phyloP scores from a whole-genome alignment of 225 moss, liverwort and hornwort species.

The Straminergon stramineum region DNA sequence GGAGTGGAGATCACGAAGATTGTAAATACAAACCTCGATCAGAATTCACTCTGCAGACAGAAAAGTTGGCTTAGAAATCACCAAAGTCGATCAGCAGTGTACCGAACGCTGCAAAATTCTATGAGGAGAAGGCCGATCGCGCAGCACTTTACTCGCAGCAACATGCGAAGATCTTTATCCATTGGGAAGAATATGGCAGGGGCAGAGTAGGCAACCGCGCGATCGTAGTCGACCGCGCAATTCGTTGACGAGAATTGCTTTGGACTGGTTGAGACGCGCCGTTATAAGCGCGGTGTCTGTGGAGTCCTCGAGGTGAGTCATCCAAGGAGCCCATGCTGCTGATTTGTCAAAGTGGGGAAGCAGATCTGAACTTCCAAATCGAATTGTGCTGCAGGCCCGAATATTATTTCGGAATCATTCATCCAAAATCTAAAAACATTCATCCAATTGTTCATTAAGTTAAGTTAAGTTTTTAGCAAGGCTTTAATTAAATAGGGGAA shows the following conservation, averaged over 20 bases:
- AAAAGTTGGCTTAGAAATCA: neutral
- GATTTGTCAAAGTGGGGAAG: slow-evolving; percentile 1
- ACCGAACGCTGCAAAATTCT: neutral
- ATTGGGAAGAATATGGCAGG: neutral
- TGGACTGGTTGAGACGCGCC: neutral
- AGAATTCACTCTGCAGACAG: neutral
- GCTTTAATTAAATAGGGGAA: neutral
- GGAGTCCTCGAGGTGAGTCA: neutral
- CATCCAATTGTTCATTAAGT: neutral
- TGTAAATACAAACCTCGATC: neutral
- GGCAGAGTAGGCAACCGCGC: neutral
- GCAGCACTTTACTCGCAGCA: neutral
- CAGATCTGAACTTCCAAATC: neutral
- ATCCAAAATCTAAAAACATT: no score
- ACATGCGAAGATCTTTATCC: neutral
- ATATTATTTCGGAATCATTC: neutral
- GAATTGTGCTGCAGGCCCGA: neutral
- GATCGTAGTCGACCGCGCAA: neutral
- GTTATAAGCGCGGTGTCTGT: neutral
- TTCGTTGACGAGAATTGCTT: neutral
- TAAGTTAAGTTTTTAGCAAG: neutral
- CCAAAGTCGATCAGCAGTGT: neutral
- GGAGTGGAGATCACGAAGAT: neutral
- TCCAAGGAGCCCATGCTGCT: neutral
- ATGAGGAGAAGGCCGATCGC: neutral